Percentiles rank a stretch among this genome's conserved stretches.
Conservation (phyloP, 495 filamentous ascomycete genomes). For the Penicillium cinerascens region DNA sequence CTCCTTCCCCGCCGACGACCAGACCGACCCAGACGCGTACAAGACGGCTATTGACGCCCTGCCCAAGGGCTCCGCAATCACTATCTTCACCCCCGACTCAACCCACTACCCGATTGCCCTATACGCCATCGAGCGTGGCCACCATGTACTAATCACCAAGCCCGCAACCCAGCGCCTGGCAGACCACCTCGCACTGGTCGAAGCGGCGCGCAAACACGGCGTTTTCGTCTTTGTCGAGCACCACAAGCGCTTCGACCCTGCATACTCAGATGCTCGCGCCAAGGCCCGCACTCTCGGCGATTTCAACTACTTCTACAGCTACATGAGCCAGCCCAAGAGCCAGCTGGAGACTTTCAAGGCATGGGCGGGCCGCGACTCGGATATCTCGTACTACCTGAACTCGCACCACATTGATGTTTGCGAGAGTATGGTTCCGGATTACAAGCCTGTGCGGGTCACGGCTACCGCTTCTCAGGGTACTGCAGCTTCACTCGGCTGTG, state of each 20-base stretch:
- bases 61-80: slow-evolving; percentile 80
- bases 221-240: slow-evolving; percentile 95
- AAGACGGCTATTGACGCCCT: slow-evolving; percentile 86
- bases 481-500: slow-evolving; percentile 71
- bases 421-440: slow-evolving; percentile 84
- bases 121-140: slow-evolving; percentile 80
- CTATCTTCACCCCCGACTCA: slow-evolving; percentile 93
- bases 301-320: slow-evolving; percentile 97
- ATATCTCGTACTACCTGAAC: slow-evolving; percentile 95
- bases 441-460: slow-evolving; percentile 72
- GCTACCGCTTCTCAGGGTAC: slow-evolving; percentile 71
- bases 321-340: slow-evolving; percentile 92
- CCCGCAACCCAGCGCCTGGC: slow-evolving; percentile 82
- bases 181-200: slow-evolving; percentile 73
- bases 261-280: slow-evolving; percentile 77
- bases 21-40: slow-evolving; percentile 75
- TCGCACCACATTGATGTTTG: slow-evolving; percentile 89
- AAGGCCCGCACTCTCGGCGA: slow-evolving; percentile 73
- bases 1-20: slow-evolving; percentile 72
- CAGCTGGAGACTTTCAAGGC: slow-evolving; percentile 96
- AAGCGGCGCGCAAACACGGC: slow-evolving; percentile 65
- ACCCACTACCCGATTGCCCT: slow-evolving; percentile 94
- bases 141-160: slow-evolving; percentile 93
- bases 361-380: slow-evolving; percentile 86
- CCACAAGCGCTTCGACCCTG: slow-evolving; percentile 93